Evolutionary conservation across 1,284 basidiomycete species (phyloP).

Genomic region (Trametes polyzona): DNA sequence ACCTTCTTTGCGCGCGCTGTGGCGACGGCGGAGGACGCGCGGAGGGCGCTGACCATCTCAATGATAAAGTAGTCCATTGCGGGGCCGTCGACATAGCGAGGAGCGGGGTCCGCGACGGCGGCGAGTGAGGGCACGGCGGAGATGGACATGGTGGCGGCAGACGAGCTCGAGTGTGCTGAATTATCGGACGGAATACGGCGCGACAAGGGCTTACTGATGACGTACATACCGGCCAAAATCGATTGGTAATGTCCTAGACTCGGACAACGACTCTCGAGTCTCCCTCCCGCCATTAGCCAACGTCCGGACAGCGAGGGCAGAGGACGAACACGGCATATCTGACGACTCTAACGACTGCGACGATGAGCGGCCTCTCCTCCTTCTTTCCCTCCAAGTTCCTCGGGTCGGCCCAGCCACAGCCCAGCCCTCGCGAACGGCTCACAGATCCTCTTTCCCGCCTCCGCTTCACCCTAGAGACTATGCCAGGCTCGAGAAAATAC

Average conservation of each 20-base stretch:
- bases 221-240: too few species aligned
- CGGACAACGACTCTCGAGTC: too few species aligned
- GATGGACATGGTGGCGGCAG: constrained; percentile 34
- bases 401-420: constrained; percentile 51
- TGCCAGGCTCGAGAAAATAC: constrained; percentile 77
- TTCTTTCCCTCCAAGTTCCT: constrained; percentile 55
- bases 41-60: constrained; percentile 74
- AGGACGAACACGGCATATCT: too few species aligned
- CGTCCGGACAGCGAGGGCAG: neutral
- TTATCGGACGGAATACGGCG: too few species aligned
- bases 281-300: neutral
- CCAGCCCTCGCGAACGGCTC: constrained; percentile 47
- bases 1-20: constrained; percentile 63
- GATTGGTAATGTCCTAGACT: neutral
- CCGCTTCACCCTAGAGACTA: constrained; percentile 73
- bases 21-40: constrained; percentile 72
- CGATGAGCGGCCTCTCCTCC: constrained; percentile 50
- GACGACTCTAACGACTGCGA: neutral
- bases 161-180: too few species aligned
- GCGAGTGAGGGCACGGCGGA: constrained; percentile 46
- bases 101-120: constrained; percentile 62
- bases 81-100: constrained; percentile 68
- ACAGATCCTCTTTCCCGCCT: constrained; percentile 70
- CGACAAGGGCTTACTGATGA: too few species aligned
- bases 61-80: constrained; percentile 87